These are phyloP conservation scores for Roridomyces roridus DNA, from an alignment of 768 basidiomycete genomes.

Conservation along the genomic window DNA sequence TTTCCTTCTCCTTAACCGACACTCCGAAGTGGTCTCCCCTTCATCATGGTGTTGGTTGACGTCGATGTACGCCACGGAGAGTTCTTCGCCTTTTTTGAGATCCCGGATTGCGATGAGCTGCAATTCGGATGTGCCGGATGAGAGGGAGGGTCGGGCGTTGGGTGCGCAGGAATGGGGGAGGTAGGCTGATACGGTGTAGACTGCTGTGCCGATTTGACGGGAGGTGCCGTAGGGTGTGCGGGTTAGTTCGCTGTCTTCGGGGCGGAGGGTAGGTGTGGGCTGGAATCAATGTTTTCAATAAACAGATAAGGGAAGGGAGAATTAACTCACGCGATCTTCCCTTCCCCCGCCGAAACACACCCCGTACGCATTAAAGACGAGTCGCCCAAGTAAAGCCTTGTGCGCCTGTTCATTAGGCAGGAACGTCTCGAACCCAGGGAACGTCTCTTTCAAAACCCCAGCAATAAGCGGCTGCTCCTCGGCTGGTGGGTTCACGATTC, in stretches of 20 bases:
- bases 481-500: slow-evolving; percentile 56
- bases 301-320: background rate
- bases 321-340: slow-evolving; percentile 63
- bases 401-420: slow-evolving; percentile 65
- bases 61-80: slow-evolving; percentile 81
- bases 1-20: slow-evolving; percentile 67
- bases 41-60: slow-evolving; percentile 59
- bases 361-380: slow-evolving; percentile 81
- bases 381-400: slow-evolving; percentile 66
- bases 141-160: slow-evolving; percentile 68
- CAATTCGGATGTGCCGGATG: slow-evolving; percentile 69
- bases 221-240: slow-evolving; percentile 80
- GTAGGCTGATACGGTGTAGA: slow-evolving; percentile 82
- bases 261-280: slow-evolving; percentile 59
- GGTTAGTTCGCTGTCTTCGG: slow-evolving; percentile 76
- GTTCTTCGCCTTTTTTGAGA: slow-evolving; percentile 76
- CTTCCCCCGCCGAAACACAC: slow-evolving; percentile 71
- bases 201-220: slow-evolving; percentile 75
- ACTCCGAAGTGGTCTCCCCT: slow-evolving; percentile 58
- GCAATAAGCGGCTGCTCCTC: slow-evolving; percentile 58
- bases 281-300: slow-evolving; percentile 30
- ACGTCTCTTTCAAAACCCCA: slow-evolving; percentile 60
- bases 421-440: slow-evolving; percentile 78
- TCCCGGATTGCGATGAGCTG: slow-evolving; percentile 69
- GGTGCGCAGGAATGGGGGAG: slow-evolving; percentile 80